Percentiles rank a stretch among this genome's conserved stretches.
Evolutionary conservation across 352 stramenopile genomes (phyloP).

Genomic region (Saprolegnia diclina): DNA sequence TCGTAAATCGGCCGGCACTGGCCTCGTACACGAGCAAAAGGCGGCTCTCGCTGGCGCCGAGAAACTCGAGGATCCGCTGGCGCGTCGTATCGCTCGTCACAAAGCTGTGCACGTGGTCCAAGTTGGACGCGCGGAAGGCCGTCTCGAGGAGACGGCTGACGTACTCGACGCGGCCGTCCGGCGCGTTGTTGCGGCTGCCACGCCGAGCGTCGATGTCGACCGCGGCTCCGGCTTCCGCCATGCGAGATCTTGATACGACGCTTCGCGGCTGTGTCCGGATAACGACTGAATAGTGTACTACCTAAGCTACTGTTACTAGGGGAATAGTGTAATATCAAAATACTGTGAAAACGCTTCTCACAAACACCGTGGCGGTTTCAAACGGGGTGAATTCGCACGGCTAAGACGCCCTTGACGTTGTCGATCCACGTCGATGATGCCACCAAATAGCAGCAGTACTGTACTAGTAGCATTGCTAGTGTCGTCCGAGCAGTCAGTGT

Average conservation of each 20-base stretch:
- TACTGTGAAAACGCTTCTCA: background rate
- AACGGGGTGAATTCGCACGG: background rate
- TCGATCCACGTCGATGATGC: too few species aligned
- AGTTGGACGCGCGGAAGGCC: constrained; percentile 18
- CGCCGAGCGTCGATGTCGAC: background rate
- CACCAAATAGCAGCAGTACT: too few species aligned
- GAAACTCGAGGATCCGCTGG: constrained; percentile 14
- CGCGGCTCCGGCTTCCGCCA: background rate
- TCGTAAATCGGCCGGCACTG: background rate
- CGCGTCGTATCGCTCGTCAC: constrained; percentile 8
- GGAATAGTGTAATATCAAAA: background rate
- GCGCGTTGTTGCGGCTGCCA: background rate
- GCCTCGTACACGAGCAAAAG: constrained; percentile 20
- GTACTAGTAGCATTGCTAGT: too few species aligned
- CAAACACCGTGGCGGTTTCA: background rate
- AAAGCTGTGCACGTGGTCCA: constrained; percentile 10
- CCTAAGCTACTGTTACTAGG: too few species aligned
- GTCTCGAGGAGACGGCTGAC: constrained; percentile 11
- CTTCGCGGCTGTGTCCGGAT: background rate
- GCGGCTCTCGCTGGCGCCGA: constrained; percentile 13
- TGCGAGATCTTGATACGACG: constrained; percentile 3
- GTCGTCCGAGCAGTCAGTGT: too few species aligned
- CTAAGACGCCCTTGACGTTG: too few species aligned
- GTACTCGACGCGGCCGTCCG: constrained; percentile 18
- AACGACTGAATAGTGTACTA: background rate